Base-by-base conservation (phyloP, 345 rosid species). In the Citrus sinensis region DNA sequence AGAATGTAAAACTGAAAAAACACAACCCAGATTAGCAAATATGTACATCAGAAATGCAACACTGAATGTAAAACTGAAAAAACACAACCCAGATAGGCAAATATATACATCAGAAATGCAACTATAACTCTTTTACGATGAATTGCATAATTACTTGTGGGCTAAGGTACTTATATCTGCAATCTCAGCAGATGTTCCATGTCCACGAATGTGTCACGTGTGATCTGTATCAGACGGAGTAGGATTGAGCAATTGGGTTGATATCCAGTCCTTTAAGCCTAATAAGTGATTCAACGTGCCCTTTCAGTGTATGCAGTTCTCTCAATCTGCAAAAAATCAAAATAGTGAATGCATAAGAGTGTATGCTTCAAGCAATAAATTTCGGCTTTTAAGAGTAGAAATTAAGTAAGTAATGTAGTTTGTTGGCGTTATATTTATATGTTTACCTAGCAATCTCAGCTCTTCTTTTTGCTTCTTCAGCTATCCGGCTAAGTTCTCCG, bases 391-490 rank as follows among this genome's bases (percentile, higher is more conserved):
- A 32, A 32, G 34, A 32, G 34, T 32, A 32, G 5, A 32, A 32
- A 32, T 32, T 32, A 32, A 32, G 32, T 30, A 30, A 11, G 16
- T 46, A 46, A 46, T 13, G 51, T 2, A 46, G 51, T 46, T 46
- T 46, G 17, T 46, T 13, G 17, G 51, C 51, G 10, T 13, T 46
- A 46, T 19, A 16, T 22, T 46, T 11, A 11, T 42, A 65, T 20
- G 34, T 32, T 32, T 84, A 86, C 88, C 88, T 85, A 34, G 91
- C 85, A 40, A 86, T 88, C 79, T 88, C 90, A 7, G 91, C 89
- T 73, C 89, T 78, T 67, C 90, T 79, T 70, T 82, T 90, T 34
- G 93, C 92, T 77, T 88, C 90, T 77, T 82, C 89, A 34, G 87
- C 90, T 83, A 87, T 80, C 73, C 78, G 87, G 71, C 83, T 87